Percentiles rank a stretch among this genome's conserved stretches.
Conservation (phyloP, 169 alveolate genomes). For the Plasmodium inui region DNA sequence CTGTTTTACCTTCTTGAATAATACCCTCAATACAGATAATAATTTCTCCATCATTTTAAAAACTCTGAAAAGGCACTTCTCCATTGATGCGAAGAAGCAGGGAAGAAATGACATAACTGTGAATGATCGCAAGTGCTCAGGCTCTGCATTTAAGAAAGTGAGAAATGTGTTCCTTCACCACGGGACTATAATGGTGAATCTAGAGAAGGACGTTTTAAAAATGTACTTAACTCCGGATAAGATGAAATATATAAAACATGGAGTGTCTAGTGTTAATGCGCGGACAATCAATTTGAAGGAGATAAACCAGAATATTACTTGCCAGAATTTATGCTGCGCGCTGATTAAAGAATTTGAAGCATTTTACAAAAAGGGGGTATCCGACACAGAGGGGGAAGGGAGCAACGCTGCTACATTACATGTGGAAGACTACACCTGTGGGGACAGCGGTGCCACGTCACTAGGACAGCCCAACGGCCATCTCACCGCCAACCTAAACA, state of each 20-base stretch:
- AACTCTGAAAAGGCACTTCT: slow-evolving; percentile 84
- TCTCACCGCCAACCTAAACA: background rate
- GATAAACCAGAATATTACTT: slow-evolving; percentile 76
- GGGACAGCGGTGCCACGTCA: background rate
- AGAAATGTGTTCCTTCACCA: slow-evolving; percentile 91
- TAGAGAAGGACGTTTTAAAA: slow-evolving; percentile 80
- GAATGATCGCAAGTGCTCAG: slow-evolving; percentile 90
- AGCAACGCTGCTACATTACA: background rate
- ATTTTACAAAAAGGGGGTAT: slow-evolving; percentile 9
- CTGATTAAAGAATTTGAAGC: slow-evolving; percentile 75
- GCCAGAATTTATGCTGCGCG: slow-evolving; percentile 79
- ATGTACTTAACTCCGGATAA: slow-evolving; percentile 89
- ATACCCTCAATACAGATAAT: slow-evolving; percentile 81
- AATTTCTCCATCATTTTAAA: slow-evolving; percentile 86
- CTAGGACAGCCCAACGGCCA: background rate
- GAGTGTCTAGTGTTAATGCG: slow-evolving; percentile 87
- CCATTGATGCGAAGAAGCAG: slow-evolving; percentile 83
- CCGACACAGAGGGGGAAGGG: background rate
- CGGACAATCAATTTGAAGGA: slow-evolving; percentile 85
- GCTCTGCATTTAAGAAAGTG: slow-evolving; percentile 92
- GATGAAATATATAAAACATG: slow-evolving; percentile 85
- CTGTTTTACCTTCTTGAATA: slow-evolving; percentile 90
- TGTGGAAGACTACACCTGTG: background rate
- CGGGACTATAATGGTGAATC: slow-evolving; percentile 91
- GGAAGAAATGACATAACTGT: slow-evolving; percentile 94